Percentiles rank a stretch among this genome's conserved stretches.
These are phyloP conservation scores for Osmanthus fragrans DNA, from an alignment of 257 asterid genomes.

Conservation along the genomic window DNA sequence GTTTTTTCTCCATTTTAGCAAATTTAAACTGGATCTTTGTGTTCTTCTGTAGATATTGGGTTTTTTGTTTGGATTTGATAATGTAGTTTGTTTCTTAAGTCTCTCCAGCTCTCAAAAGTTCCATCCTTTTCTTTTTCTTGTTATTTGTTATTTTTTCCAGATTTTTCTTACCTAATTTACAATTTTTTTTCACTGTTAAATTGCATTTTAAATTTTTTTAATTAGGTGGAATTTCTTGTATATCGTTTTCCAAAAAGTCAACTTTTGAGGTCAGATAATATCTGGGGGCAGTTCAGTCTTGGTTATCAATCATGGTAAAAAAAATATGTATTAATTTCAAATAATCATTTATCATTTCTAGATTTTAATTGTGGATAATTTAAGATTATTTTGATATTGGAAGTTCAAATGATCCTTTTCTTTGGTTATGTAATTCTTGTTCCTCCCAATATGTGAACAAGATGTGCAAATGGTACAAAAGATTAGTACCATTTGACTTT, in stretches of 20 bases:
- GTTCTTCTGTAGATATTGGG: neutral
- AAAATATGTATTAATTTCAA: neutral
- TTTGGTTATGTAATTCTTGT: neutral
- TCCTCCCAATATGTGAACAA: neutral
- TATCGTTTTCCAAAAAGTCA: neutral
- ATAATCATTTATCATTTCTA: slow-evolving; percentile 6
- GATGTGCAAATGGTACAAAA: slow-evolving; percentile 13
- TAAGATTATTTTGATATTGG: neutral
- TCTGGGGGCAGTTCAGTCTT: neutral
- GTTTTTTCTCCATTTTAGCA: neutral
- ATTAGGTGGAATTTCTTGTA: neutral
- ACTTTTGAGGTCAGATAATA: slow-evolving; percentile 16
- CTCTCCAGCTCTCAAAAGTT: neutral
- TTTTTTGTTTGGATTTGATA: neutral
- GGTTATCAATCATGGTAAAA: neutral
- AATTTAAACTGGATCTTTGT: neutral
- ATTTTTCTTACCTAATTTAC: neutral
- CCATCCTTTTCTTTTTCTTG: neutral
- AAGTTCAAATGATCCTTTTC: neutral
- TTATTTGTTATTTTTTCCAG: neutral
- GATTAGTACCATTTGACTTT: neutral
- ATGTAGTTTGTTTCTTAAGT: neutral
- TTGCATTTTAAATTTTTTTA: neutral
- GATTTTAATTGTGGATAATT: neutral
- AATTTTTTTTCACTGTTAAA: neutral